Evolutionary conservation across 2,329 filamentous ascomycete species (phyloP).

Genomic region (Torrubiella hemipterigena): DNA sequence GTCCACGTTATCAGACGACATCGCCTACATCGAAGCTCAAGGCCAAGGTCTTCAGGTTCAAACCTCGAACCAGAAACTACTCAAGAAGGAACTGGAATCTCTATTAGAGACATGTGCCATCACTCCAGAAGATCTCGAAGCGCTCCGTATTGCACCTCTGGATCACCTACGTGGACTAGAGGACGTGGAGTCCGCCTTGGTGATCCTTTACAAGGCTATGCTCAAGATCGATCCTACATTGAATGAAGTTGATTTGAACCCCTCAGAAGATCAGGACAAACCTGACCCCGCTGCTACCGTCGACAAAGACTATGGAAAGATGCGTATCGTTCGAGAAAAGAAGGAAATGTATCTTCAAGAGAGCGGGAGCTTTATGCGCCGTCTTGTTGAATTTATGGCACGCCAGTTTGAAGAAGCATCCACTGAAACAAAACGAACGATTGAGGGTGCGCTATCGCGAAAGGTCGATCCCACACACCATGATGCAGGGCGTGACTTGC

Average conservation of each 20-base stretch:
- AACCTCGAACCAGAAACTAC: slow-evolving; percentile 88
- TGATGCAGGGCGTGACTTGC: slow-evolving; percentile 54
- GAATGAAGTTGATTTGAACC: slow-evolving; percentile 38
- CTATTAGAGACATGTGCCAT: slow-evolving; percentile 89
- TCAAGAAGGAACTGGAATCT: slow-evolving; percentile 80
- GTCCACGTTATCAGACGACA: slow-evolving; percentile 86
- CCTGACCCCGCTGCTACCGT: slow-evolving; percentile 35
- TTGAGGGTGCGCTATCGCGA: slow-evolving; percentile 47
- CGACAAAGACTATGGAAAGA: slow-evolving; percentile 69
- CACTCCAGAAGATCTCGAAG: slow-evolving; percentile 59
- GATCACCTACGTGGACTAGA: slow-evolving; percentile 59
- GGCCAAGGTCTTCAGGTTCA: slow-evolving; percentile 95
- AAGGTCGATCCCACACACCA: slow-evolving; percentile 64
- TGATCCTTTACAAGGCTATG: slow-evolving; percentile 84
- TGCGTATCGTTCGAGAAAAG: slow-evolving; percentile 91
- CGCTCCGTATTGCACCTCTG: slow-evolving; percentile 61
- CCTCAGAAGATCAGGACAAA: slow-evolving; percentile 32
- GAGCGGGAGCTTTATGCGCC: slow-evolving; percentile 62
- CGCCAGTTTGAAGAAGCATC: slow-evolving; percentile 68
- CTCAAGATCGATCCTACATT: slow-evolving; percentile 81
- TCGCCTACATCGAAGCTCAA: slow-evolving; percentile 94
- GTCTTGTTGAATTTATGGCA: slow-evolving; percentile 72
- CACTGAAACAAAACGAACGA: slow-evolving; percentile 52
- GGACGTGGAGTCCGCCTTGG: slow-evolving; percentile 65
- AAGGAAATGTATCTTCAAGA: slow-evolving; percentile 78